These are phyloP conservation scores for Parascedosporium putredinis DNA, from an alignment of 2,329 filamentous ascomycete genomes.

Conservation along the genomic window DNA sequence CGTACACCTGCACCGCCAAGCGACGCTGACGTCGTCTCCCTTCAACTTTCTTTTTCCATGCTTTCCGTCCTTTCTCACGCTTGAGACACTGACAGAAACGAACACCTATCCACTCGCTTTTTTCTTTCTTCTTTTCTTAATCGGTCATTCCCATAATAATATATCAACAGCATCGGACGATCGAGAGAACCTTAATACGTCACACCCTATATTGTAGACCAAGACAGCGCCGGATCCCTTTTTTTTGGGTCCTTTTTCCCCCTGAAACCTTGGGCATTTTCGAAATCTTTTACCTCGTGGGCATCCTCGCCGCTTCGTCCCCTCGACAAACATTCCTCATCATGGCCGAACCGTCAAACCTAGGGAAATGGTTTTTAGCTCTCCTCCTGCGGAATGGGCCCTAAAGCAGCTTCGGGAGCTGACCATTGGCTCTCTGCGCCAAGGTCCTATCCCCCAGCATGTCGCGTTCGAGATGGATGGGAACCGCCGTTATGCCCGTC, in stretches of 20 bases:
- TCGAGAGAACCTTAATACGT: not conserved
- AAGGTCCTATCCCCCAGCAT: constrained; percentile 88
- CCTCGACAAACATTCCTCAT: constrained; percentile 1
- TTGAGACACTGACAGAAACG: not conserved
- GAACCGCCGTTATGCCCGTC: constrained; percentile 83
- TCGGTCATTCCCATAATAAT: too few species aligned
- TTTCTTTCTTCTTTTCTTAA: not conserved
- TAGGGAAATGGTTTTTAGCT: constrained; percentile 64
- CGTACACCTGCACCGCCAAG: not conserved
- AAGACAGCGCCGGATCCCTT: too few species aligned
- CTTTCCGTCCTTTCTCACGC: not conserved
- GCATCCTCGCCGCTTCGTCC: not conserved
- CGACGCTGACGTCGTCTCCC: constrained; percentile 1
- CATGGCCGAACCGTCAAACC: constrained; percentile 44
- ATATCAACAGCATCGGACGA: not conserved
- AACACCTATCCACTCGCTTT: not conserved
- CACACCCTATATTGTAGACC: too few species aligned
- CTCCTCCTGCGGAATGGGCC: constrained; percentile 87
- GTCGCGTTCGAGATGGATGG: constrained; percentile 99
- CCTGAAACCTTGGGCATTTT: too few species aligned
- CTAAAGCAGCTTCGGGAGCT: constrained; percentile 69
- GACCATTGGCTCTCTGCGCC: constrained; percentile 76
- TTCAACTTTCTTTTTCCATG: not conserved
- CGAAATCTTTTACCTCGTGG: not conserved
- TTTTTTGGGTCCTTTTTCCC: too few species aligned